These are phyloP conservation scores for Aspergillus fumigatiaffinis DNA, from an alignment of 2,329 filamentous ascomycete genomes.

Conservation along the genomic window DNA sequence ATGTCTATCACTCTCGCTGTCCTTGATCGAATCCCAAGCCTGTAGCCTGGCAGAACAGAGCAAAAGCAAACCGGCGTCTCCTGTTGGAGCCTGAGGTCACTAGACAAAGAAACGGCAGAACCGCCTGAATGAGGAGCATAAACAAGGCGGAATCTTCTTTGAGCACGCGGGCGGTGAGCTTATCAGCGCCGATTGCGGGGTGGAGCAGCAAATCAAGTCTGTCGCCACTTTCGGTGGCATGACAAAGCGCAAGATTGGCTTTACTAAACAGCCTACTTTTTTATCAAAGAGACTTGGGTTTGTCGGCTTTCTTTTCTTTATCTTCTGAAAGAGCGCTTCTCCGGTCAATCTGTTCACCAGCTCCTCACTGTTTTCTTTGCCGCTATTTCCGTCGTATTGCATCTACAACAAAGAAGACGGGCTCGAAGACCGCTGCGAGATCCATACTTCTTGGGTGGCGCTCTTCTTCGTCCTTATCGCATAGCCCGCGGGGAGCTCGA, in stretches of 20 bases:
- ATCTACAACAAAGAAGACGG: neutral
- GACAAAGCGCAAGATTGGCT: neutral
- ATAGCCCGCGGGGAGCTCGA: slow-evolving; percentile 11
- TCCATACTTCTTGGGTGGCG: slow-evolving; percentile 1
- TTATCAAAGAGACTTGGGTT: neutral
- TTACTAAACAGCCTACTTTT: neutral
- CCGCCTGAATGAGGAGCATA: neutral
- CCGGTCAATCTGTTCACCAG: neutral
- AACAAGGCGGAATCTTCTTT: neutral
- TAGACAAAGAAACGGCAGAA: neutral
- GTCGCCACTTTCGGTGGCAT: neutral
- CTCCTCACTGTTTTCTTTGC: neutral
- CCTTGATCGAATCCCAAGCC: neutral
- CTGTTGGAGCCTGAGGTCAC: neutral
- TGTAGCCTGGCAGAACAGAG: neutral
- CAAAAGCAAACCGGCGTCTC: neutral
- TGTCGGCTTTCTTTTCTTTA: neutral
- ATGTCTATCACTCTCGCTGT: neutral
- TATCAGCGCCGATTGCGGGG: slow-evolving; percentile 25
- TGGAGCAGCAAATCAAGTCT: neutral
- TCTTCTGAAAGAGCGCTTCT: neutral
- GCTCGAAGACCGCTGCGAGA: neutral
- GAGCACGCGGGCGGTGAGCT: slow-evolving; percentile 21
- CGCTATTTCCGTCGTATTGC: neutral
- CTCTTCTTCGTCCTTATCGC: slow-evolving; percentile 6